A percentile compares a stretch with the other conserved stretches of the same genome.
Evolutionary conservation across 768 basidiomycete genomes (phyloP).

Genomic region (Leccinum barrowsii): DNA sequence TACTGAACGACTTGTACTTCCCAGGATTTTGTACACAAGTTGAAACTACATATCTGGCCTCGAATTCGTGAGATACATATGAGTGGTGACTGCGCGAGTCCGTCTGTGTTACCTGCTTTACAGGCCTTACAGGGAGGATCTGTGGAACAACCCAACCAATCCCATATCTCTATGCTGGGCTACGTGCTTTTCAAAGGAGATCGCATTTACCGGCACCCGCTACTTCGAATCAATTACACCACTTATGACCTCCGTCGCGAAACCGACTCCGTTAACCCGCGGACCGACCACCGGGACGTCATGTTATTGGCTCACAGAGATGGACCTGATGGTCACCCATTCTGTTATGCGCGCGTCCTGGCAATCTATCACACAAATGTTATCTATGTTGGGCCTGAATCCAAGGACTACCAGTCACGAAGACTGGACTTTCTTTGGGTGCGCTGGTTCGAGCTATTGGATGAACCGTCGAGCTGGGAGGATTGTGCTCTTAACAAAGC

Average conservation of each 20-base stretch:
- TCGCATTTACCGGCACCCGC: not conserved
- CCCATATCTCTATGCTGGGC: not conserved
- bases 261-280: not conserved
- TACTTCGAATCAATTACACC: not conserved
- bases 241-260: not conserved
- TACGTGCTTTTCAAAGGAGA: not conserved
- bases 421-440: not conserved
- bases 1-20: not conserved
- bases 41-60: not conserved
- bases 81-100: not conserved
- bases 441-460: not conserved
- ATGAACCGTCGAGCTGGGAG: not conserved
- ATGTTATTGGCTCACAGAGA: not conserved
- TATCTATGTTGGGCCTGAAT: not conserved
- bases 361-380: not conserved
- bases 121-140: not conserved
- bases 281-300: not conserved
- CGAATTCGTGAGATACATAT: not conserved
- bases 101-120: not conserved
- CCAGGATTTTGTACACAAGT: not conserved
- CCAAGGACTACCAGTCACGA: not conserved
- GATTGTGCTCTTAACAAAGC: not conserved
- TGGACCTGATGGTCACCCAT: not conserved
- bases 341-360: not conserved
- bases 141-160: not conserved